These are phyloP conservation scores for Pythium plurisporium DNA, from an alignment of 352 stramenopile species.

Conservation along the genomic window DNA sequence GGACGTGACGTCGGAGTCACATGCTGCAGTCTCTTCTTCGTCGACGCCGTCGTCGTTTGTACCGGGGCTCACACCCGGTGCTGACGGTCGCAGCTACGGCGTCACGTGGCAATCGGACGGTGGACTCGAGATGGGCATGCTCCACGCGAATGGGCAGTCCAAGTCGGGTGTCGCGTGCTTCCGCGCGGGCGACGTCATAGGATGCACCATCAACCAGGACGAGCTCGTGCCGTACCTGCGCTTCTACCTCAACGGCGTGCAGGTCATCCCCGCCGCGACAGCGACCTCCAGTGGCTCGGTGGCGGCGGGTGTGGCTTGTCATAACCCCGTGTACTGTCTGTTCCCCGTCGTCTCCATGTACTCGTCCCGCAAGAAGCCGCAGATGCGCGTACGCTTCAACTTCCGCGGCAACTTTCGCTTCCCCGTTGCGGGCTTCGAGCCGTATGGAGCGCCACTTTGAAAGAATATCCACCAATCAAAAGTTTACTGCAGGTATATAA, in stretches of 20 bases:
- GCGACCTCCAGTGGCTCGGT: neutral
- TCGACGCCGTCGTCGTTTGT: conserved; percentile 22
- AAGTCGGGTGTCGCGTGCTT: conserved; percentile 65
- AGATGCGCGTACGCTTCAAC: conserved; percentile 71
- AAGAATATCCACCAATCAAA: conserved; percentile 19
- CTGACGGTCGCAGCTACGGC: conserved; percentile 56
- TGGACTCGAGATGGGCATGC: conserved; percentile 67
- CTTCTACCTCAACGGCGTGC: conserved; percentile 75
- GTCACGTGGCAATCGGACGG: conserved; percentile 74
- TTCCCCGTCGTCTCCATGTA: conserved; percentile 75
- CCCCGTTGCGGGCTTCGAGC: conserved; percentile 60
- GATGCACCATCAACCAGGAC: conserved; percentile 77
- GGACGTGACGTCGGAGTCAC: no score
- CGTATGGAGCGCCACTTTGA: conserved; percentile 57
- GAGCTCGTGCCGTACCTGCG: conserved; percentile 51
- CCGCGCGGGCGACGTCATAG: conserved; percentile 58
- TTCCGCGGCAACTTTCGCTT: conserved; percentile 73
- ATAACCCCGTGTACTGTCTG: conserved; percentile 58
- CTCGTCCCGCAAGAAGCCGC: conserved; percentile 61
- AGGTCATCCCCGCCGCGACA: conserved; percentile 41
- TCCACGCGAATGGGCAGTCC: conserved; percentile 65
- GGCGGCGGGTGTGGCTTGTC: conserved; percentile 32
- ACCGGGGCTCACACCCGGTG: conserved; percentile 48
- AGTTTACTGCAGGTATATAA: conserved; percentile 11
- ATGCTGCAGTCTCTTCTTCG: neutral